Conservation (phyloP, 495 filamentous ascomycete species). For the Penicillium chermesinum region DNA sequence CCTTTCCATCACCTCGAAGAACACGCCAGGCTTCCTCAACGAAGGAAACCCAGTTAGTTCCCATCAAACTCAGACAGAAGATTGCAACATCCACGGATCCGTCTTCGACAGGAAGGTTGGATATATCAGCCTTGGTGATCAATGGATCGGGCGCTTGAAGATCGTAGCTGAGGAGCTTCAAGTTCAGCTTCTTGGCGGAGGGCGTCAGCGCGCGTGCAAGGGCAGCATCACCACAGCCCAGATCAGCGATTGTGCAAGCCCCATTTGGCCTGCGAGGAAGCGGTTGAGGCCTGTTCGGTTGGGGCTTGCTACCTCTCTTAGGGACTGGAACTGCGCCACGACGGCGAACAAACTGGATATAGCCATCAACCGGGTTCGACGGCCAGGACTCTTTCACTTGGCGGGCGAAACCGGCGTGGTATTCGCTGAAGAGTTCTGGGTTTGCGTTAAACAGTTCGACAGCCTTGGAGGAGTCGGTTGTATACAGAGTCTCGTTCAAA, state of each 20-base stretch:
- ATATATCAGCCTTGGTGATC: constrained; percentile 83
- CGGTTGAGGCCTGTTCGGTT: constrained; percentile 27
- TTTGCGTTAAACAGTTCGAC: constrained; percentile 70
- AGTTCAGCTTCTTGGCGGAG: constrained; percentile 53
- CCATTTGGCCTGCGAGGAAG: constrained; percentile 50
- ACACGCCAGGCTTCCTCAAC: constrained; percentile 92
- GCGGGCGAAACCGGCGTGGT: constrained; percentile 89
- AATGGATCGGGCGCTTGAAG: constrained; percentile 59
- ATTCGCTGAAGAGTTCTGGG: constrained; percentile 88
- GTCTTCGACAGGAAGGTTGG: constrained; percentile 68
- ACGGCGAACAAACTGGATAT: constrained; percentile 60
- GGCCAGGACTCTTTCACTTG: constrained; percentile 91
- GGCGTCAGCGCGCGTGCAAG: constrained; percentile 58
- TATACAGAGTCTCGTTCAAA: constrained; percentile 94
- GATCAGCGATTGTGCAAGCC: constrained; percentile 73
- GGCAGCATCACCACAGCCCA: constrained; percentile 76
- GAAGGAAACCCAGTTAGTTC: constrained; percentile 95
- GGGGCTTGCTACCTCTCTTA: constrained; percentile 33
- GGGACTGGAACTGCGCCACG: constrained; percentile 45
- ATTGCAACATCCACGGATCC: constrained; percentile 75
- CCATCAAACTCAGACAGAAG: constrained; percentile 96
- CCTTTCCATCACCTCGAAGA: constrained; percentile 70
- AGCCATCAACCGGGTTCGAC: constrained; percentile 85
- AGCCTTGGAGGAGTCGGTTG: constrained; percentile 73
- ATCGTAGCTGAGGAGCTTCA: constrained; percentile 66